Base-by-base conservation (phyloP, 75 land plant genomes). In the Pinus tabuliformis region DNA sequence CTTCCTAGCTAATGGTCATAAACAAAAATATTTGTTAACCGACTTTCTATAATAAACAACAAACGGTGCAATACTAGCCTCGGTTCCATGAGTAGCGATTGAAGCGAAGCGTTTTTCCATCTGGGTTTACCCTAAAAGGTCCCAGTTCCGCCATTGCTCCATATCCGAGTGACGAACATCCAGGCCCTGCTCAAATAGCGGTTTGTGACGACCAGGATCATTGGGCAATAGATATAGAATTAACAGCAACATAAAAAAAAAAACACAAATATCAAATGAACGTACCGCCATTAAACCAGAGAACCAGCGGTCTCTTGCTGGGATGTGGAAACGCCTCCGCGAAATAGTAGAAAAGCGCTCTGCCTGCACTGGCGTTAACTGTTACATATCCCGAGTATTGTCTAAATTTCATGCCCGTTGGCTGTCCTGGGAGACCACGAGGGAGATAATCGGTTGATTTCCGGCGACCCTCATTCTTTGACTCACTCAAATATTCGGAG, bases 321-420 rank as follows among this genome's bases (percentile, higher is more conserved):
- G 77, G 14, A 20, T 49, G 16, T 0, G 78, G 30, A 58, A 82
- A 83, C 18, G 91, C 73, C 88, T 91, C 92, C 16, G 39, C 20
- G 3, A 91, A 71, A 88, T 92, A 91, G 70, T 91, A 91, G 74
- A 91, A 91, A 49, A 91, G 80, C 26, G 94, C 94, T 4, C 94
- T 62, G 24, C 94, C 94, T 54, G 83, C 81, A 4, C 36, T 2
- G 58, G 79, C 13, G 60, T 87, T 57, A 7, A 89, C 94, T 5
- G 91, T 87, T 17, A 91, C 86, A 65, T 91, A 89, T 5, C 94
- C 94, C 4, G 94, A 82, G 70, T 83, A 91, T 70, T 89, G 92
- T 12, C 70, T 16, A 59, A 91, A 91, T 15, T 33, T 78, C 0
- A 87, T 86, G 21, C 68, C 63, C 9, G 17, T 11, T 21, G 93